phyloP scores from a whole-genome alignment of 148 eudicot species.

The Linanthus parryae region DNA sequence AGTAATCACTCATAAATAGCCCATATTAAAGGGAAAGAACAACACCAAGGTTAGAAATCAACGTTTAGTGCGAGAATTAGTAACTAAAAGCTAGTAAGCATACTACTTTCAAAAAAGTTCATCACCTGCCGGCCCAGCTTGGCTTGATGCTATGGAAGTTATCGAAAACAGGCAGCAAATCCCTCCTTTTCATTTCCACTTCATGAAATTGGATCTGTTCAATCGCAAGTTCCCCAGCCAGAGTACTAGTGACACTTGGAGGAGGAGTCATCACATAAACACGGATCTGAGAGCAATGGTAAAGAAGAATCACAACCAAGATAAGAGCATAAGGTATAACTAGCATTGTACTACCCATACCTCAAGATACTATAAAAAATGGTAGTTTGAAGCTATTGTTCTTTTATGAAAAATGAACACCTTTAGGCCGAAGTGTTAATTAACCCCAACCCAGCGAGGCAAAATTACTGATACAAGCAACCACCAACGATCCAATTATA shows the following conservation, averaged over 20 bases:
- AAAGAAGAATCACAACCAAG: constrained; percentile 8
- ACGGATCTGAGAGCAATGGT: constrained; percentile 19
- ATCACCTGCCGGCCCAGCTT: constrained; percentile 25
- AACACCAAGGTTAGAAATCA: constrained; percentile 8
- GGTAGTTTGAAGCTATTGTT: too few species aligned
- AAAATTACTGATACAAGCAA: too few species aligned
- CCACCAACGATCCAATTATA: too few species aligned
- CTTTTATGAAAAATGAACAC: too few species aligned
- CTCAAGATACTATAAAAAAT: too few species aligned
- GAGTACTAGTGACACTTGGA: constrained; percentile 18
- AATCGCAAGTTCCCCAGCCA: constrained; percentile 33
- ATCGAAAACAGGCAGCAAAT: constrained; percentile 37
- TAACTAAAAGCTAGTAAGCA: background rate
- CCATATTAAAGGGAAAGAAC: too few species aligned
- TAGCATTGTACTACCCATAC: background rate
- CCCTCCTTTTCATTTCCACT: constrained; percentile 33
- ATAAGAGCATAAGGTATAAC: background rate
- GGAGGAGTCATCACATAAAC: constrained; percentile 18
- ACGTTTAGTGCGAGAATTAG: background rate
- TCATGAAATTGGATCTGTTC: constrained; percentile 21
- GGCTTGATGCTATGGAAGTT: constrained; percentile 25
- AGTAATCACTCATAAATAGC: too few species aligned
- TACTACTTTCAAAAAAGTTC: background rate
- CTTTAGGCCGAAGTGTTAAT: too few species aligned
- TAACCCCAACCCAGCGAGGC: too few species aligned